Base-by-base conservation (phyloP, 2,329 filamentous ascomycete species). In the Botrytis fabae region DNA sequence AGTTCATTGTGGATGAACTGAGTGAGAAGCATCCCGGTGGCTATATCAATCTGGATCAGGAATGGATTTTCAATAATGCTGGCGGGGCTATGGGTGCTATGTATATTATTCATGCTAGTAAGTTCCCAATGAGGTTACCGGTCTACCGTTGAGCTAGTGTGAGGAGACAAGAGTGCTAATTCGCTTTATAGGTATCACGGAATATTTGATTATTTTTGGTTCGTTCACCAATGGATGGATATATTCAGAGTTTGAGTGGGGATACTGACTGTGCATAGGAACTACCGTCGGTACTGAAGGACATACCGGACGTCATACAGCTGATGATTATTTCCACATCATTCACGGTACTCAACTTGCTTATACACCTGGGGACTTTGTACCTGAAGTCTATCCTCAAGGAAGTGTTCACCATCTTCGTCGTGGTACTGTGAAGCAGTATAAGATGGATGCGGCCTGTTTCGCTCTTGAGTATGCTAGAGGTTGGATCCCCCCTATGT, bases 271-370 rank as follows among this genome's bases (percentile, higher is more conserved):
- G 18, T 38, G n/a, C 32, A 65, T 60, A 82, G 82, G 93, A 81
- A 93, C 92, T 1, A 87, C 93, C 16, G 84, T 95, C 77, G 94
- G 94, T 78, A 97, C 94, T 20, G 94, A 97, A 83, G 94, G 94
- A 75, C 94, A 97, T 86, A 89, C 90, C 1, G 94, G 94, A 76
- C 92, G 94, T 69, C 94, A 97, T 86, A 95, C 93, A 20, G 94
- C 94, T 25, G 93, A 97, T 83, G 94, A 97, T 86, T 97, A 96
- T 86, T 97, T 97, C 87, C 89, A 95, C 86, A 97, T 97, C 85
- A 86, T 97, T 46, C 85, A 86, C 48, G 94, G 94, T 78, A 89
- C 90, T 78, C 91, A 97, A 83, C 86, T 89, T 78, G 92, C 93
- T 76, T 95, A 94, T 85, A 86, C 88, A 7, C 89, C 91, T 2